Conservation (phyloP, 1,139 yeast species). For the Pichia cactophila region DNA sequence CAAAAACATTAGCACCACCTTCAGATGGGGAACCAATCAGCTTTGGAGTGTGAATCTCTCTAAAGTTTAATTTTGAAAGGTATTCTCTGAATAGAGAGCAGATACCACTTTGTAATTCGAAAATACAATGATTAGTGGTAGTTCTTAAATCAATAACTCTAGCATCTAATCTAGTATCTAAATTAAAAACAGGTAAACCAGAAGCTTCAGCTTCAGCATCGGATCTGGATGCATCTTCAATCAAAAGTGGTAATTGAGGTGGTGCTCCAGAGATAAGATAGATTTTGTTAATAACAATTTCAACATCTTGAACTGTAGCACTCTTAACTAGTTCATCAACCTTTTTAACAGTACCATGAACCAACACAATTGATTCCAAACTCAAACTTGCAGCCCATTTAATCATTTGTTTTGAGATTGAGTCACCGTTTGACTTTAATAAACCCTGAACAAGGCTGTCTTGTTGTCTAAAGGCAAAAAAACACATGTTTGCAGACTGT, state of each 20-base stretch:
- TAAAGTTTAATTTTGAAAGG: conserved; percentile 57
- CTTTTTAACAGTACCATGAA: conserved; percentile 75
- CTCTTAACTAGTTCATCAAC: conserved; percentile 84
- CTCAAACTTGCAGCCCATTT: conserved; percentile 88
- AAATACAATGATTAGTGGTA: conserved; percentile 93
- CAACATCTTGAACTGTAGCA: conserved; percentile 87
- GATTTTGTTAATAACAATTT: conserved; percentile 68
- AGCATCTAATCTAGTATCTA: conserved; percentile 91
- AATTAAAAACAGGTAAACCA: conserved; percentile 86
- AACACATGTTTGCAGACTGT: conserved; percentile 93
- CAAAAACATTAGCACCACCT: conserved; percentile 96
- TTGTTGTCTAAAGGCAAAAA: conserved; percentile 88
- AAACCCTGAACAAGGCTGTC: conserved; percentile 75
- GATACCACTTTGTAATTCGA: conserved; percentile 88
- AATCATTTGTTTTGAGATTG: conserved; percentile 89
- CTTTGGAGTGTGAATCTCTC: conserved; percentile 94
- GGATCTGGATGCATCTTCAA: conserved; percentile 94
- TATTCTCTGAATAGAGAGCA: conserved; percentile 85
- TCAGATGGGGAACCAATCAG: conserved; percentile 92
- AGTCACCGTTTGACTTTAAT: conserved; percentile 57
- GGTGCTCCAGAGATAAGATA: conserved; percentile 83
- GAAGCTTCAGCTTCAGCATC: conserved; percentile 92
- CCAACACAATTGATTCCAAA: conserved; percentile 86
- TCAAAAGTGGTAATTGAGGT: conserved; percentile 81
- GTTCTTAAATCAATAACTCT: conserved; percentile 96